Conservation (phyloP, 2,329 filamentous ascomycete genomes). For the Cladosporium sp. region DNA sequence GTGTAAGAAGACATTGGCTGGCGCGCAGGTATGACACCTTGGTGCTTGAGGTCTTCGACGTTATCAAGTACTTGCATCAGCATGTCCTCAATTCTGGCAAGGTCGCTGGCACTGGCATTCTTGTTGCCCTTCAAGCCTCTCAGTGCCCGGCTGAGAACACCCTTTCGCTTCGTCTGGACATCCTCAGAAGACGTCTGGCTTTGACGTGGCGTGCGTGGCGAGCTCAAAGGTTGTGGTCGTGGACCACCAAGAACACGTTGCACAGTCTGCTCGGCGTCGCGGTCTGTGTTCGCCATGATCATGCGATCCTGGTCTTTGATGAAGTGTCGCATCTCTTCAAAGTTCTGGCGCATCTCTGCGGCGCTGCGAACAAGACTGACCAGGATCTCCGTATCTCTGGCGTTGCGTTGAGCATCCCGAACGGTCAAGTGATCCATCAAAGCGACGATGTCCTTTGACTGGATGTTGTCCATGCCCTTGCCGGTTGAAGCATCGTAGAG, state of each 20-base stretch:
- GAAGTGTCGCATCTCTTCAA: slow-evolving; percentile 90
- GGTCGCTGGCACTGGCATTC: slow-evolving; percentile 77
- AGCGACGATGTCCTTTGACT: slow-evolving; percentile 94
- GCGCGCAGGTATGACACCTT: slow-evolving; percentile 21
- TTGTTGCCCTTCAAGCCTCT: slow-evolving; percentile 78
- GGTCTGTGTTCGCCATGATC: slow-evolving; percentile 81
- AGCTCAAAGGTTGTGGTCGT: slow-evolving; percentile 69
- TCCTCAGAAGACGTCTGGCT: slow-evolving; percentile 53
- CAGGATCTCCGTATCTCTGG: slow-evolving; percentile 91
- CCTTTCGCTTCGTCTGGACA: slow-evolving; percentile 73
- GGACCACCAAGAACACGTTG: slow-evolving; percentile 81
- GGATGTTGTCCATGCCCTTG: slow-evolving; percentile 81
- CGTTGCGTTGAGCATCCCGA: slow-evolving; percentile 91
- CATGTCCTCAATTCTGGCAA: slow-evolving; percentile 40
- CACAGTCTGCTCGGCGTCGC: slow-evolving; percentile 79
- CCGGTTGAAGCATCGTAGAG: slow-evolving; percentile 88
- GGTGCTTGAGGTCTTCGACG: slow-evolving; percentile 63
- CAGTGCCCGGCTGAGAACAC: slow-evolving; percentile 89
- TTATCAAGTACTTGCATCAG: slow-evolving; percentile 87
- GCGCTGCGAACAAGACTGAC: slow-evolving; percentile 90
- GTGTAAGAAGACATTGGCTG: slow-evolving; percentile 18
- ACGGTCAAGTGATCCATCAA: slow-evolving; percentile 99
- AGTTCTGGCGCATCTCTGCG: slow-evolving; percentile 93
- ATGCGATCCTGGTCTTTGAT: slow-evolving; percentile 86
- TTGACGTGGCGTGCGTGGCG: slow-evolving; percentile 51